phyloP scores from a whole-genome alignment of 208 protist species.

The Wallacemonas sp. region DNA sequence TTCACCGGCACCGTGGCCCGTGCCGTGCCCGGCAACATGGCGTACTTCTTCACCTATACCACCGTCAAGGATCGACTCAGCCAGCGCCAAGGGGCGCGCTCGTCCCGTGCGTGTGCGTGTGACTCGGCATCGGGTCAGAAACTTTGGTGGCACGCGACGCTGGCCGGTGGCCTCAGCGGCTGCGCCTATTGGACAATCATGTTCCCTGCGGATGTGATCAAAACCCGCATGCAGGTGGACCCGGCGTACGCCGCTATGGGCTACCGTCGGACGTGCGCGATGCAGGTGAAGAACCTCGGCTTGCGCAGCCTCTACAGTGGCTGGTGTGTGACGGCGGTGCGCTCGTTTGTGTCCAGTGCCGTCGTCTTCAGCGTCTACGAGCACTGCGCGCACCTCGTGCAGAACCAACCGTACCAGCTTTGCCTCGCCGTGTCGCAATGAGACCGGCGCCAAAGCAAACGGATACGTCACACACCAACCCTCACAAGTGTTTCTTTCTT shows the following conservation, averaged over 20 bases:
- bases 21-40: slow-evolving; percentile 73
- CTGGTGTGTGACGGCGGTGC: slow-evolving; percentile 55
- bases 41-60: slow-evolving; percentile 81
- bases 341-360: slow-evolving; percentile 61
- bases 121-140: slow-evolving; percentile 4
- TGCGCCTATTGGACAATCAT: slow-evolving; percentile 78
- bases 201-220: slow-evolving; percentile 86
- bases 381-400: not conserved
- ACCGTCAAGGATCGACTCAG: slow-evolving; percentile 38
- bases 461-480: too few species aligned
- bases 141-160: slow-evolving; percentile 50
- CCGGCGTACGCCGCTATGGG: slow-evolving; percentile 12
- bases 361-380: slow-evolving; percentile 61
- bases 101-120: slow-evolving; percentile 17
- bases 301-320: slow-evolving; percentile 64
- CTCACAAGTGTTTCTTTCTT: slow-evolving; percentile 14
- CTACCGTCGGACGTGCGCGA: slow-evolving; percentile 25
- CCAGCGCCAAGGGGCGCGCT: not conserved
- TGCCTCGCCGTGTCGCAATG: too few species aligned
- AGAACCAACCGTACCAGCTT: not conserved
- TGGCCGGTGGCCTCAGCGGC: slow-evolving; percentile 76
- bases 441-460: too few species aligned
- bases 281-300: slow-evolving; percentile 23
- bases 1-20: slow-evolving; percentile 58
- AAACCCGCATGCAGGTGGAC: slow-evolving; percentile 83